Conservation (phyloP, 176 grass and related monocot genomes). For the Ampelocalamus luodianensis region DNA sequence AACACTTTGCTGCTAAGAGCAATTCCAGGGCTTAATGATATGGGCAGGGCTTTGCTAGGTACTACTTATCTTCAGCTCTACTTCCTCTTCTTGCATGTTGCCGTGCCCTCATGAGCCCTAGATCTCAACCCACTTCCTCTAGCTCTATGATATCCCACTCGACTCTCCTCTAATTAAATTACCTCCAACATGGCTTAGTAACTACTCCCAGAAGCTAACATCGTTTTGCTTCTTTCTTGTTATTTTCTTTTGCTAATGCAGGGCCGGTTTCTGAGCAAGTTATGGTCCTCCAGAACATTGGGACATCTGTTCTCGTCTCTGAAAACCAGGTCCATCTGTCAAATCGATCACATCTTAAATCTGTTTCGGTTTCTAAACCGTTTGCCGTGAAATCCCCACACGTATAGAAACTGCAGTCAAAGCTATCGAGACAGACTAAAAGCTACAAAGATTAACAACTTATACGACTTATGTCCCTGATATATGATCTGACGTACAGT, state of each 20-base stretch:
- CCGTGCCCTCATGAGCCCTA: not conserved
- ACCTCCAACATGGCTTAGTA: no score
- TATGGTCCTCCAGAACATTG: slow-evolving; percentile 98
- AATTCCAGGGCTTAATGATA: slow-evolving; percentile 84
- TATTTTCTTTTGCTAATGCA: slow-evolving; percentile 37
- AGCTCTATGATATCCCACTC: not conserved
- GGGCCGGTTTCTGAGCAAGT: slow-evolving; percentile 79
- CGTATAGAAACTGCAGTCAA: not conserved
- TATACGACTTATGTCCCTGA: not conserved
- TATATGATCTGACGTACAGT: not conserved
- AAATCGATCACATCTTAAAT: not conserved
- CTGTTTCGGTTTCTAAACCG: not conserved
- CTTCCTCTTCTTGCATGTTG: not conserved
- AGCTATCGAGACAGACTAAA: not conserved
- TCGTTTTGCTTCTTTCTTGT: slow-evolving; percentile 2
- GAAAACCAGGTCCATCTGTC: slow-evolving; percentile 70
- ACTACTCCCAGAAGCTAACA: not conserved
- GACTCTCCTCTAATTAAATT: not conserved
- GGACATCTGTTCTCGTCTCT: slow-evolving; percentile 86
- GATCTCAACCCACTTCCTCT: not conserved
- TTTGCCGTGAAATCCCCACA: not conserved
- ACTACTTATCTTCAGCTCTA: not conserved
- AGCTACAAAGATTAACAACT: not conserved
- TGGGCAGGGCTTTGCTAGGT: slow-evolving; percentile 85
- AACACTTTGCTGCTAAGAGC: slow-evolving; percentile 80